Percentiles rank a stretch among this genome's conserved stretches.
Conservation (phyloP, 1,284 basidiomycete genomes). For the Leccinum variabile region DNA sequence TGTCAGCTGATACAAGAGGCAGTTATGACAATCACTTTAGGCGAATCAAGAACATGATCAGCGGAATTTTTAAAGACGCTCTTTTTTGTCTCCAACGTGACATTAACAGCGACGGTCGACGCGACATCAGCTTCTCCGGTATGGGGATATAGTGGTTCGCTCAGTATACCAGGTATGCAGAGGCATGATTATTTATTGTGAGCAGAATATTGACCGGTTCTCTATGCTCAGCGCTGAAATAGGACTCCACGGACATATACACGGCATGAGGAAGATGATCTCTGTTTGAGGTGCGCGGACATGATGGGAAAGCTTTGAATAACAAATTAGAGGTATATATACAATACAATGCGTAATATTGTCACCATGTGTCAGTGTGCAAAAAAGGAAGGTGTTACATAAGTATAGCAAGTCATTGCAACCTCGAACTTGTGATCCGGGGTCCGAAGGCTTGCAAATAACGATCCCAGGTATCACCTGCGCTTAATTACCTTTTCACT, state of each 20-base stretch:
- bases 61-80: constrained; percentile 65
- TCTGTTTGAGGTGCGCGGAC: constrained; percentile 30
- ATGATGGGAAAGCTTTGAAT: constrained; percentile 22
- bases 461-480: constrained; percentile 67
- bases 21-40: too few relatives aligned
- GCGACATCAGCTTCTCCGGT: constrained; percentile 37
- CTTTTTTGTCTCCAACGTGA: constrained; percentile 76
- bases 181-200: neutral
- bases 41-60: constrained; percentile 29
- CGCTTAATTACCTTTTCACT: neutral
- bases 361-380: too few relatives aligned
- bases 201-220: neutral
- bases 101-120: constrained; percentile 44
- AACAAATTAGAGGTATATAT: too few relatives aligned
- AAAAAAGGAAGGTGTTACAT: constrained; percentile 6
- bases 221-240: constrained; percentile 21
- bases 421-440: constrained; percentile 30
- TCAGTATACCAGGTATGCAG: constrained; percentile 45
- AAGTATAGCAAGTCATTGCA: too few relatives aligned
- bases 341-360: too few relatives aligned
- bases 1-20: constrained; percentile 37
- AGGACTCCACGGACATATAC: constrained; percentile 31
- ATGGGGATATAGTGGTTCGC: constrained; percentile 50
- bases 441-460: constrained; percentile 70
- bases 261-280: constrained; percentile 24